Conservation (phyloP, 2,329 filamentous ascomycete genomes). For the Dryadomyces quercus-mongolicae region DNA sequence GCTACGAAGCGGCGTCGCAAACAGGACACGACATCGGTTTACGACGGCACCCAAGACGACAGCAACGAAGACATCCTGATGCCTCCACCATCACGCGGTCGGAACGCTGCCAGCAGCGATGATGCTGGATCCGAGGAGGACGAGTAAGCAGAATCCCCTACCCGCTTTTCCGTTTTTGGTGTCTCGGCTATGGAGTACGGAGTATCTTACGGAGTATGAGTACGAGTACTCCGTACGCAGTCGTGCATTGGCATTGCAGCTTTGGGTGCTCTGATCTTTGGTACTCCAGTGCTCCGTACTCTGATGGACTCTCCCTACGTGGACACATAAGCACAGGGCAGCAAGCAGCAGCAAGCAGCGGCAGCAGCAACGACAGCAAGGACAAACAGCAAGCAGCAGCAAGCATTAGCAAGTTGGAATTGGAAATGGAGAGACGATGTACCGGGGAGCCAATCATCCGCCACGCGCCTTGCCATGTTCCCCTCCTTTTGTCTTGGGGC, state of each 20-base stretch:
- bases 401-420: neutral
- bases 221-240: too few relatives aligned
- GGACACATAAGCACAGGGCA: too few relatives aligned
- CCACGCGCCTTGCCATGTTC: neutral
- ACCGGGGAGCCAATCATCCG: too few relatives aligned
- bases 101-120: constrained; percentile 25
- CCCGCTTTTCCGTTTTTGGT: too few relatives aligned
- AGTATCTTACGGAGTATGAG: too few relatives aligned
- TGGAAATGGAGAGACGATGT: too few relatives aligned
- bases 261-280: too few relatives aligned
- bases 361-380: constrained; percentile 5
- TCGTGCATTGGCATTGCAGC: too few relatives aligned
- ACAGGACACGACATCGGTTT: constrained; percentile 30
- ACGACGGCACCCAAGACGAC: constrained; percentile 19
- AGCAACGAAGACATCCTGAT: constrained; percentile 15
- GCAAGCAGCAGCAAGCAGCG: neutral
- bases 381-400: neutral
- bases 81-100: constrained; percentile 13
- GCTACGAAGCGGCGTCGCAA: constrained; percentile 34
- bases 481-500: neutral
- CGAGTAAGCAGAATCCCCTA: neutral
- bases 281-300: too few relatives aligned
- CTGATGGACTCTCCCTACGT: too few relatives aligned
- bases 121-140: neutral
- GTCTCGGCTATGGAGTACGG: too few relatives aligned